phyloP scores from a whole-genome alignment of 331 rosid genomes.

The Pyrus hybrid region DNA sequence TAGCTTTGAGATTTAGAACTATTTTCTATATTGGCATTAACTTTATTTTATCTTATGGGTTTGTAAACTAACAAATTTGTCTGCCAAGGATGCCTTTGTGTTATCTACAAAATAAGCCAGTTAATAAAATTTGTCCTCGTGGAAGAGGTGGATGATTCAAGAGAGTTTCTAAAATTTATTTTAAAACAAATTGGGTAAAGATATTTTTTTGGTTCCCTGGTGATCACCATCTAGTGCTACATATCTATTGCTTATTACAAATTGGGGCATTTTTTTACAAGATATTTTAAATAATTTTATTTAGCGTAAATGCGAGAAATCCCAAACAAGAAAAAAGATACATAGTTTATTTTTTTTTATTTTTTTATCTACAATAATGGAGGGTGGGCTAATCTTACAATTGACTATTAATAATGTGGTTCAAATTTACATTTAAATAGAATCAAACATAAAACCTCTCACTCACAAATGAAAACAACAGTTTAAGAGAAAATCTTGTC shows the following conservation, averaged over 20 bases:
- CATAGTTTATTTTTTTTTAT: too few species aligned
- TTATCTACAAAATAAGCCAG: not conserved
- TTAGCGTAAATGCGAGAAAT: too few species aligned
- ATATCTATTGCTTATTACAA: not conserved
- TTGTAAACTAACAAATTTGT: not conserved
- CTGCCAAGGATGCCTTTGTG: not conserved
- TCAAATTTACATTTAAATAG: too few species aligned
- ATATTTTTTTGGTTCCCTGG: not conserved
- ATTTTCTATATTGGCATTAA: not conserved
- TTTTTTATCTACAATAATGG: too few species aligned
- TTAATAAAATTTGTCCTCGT: not conserved
- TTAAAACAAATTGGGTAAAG: not conserved
- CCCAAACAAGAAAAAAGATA: too few species aligned
- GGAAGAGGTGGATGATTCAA: not conserved
- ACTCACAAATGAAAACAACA: too few species aligned
- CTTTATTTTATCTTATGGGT: not conserved
- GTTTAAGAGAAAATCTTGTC: too few species aligned
- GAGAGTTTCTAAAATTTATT: not conserved
- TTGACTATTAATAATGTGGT: too few species aligned
- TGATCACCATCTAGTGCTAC: not conserved
- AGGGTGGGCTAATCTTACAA: too few species aligned
- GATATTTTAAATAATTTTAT: too few species aligned
- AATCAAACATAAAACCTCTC: too few species aligned
- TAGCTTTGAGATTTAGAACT: not conserved
- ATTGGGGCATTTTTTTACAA: too few species aligned